Conservation (phyloP, 305 asterid genomes). For the Nicotiana rustica region DNA sequence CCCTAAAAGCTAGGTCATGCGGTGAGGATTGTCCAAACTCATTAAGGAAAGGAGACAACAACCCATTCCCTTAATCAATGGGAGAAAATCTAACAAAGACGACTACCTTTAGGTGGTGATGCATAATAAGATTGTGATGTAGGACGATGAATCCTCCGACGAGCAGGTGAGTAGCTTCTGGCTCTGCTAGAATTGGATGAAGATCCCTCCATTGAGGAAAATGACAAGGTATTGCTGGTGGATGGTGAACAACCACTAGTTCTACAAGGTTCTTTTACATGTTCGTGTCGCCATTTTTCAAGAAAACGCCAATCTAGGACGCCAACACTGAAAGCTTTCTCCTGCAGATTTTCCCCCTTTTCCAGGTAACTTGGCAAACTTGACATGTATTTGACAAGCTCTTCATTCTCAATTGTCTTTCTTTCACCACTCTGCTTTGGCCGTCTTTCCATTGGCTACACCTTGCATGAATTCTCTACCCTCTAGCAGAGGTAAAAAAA, state of each 20-base stretch:
- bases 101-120: constrained; percentile 41
- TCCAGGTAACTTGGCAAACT: constrained; percentile 73
- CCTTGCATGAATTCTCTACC: background rate
- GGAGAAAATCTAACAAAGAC: background rate
- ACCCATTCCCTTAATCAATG: too few relatives aligned
- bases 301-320: constrained; percentile 79
- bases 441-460: constrained; percentile 30
- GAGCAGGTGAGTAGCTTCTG: constrained; percentile 46
- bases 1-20: too few relatives aligned
- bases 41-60: too few relatives aligned
- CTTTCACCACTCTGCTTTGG: constrained; percentile 46
- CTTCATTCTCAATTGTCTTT: constrained; percentile 53
- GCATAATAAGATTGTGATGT: constrained; percentile 38
- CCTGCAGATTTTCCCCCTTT: constrained; percentile 58
- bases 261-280: constrained; percentile 38
- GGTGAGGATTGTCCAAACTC: too few relatives aligned
- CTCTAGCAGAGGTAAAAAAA: constrained; percentile 16
- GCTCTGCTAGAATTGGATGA: constrained; percentile 49
- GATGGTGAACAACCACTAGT: constrained; percentile 50
- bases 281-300: constrained; percentile 70
- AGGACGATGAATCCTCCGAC: constrained; percentile 38
- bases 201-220: constrained; percentile 49
- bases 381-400: constrained; percentile 84
- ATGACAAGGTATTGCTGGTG: constrained; percentile 51
- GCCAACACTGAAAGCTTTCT: constrained; percentile 71